Evolutionary conservation across 139 green algal genomes (phyloP).

Genomic region (Spirogloea muscicola): DNA sequence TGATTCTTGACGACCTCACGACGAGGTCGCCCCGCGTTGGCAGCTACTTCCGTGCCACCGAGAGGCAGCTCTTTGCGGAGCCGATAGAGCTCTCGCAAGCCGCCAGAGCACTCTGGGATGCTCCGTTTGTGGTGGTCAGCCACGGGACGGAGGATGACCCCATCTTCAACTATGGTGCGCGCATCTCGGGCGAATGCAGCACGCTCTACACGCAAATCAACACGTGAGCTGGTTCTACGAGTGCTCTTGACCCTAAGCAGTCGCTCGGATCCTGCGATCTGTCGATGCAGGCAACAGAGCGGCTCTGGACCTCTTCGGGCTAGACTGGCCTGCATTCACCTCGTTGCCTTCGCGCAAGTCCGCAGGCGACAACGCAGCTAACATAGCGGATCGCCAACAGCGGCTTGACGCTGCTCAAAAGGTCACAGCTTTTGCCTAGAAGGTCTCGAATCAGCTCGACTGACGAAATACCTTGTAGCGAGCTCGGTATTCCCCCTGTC

Average conservation of each 20-base stretch:
- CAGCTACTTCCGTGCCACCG: slow-evolving; percentile 22
- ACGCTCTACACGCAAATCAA: too few species aligned
- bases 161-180: slow-evolving; percentile 40
- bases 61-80: slow-evolving; percentile 17
- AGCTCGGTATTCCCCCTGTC: too few species aligned
- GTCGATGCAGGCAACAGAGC: slow-evolving; percentile 5
- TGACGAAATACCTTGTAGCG: too few species aligned
- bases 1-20: too few species aligned
- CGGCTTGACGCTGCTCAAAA: background rate
- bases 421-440: background rate
- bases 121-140: slow-evolving; percentile 1
- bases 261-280: too few species aligned
- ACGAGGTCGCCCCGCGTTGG: too few species aligned
- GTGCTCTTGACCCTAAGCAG: too few species aligned
- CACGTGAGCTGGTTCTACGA: too few species aligned
- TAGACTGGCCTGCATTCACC: background rate
- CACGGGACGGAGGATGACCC: slow-evolving; percentile 38
- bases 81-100: slow-evolving; percentile 17
- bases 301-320: background rate
- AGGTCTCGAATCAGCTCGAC: too few species aligned
- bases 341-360: background rate
- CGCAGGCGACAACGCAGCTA: background rate
- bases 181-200: too few species aligned
- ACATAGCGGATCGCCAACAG: background rate
- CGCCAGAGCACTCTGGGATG: slow-evolving; percentile 23